These are phyloP conservation scores for Blastobotrys arbuscula DNA, from an alignment of 1,139 yeast species.

Conservation along the genomic window DNA sequence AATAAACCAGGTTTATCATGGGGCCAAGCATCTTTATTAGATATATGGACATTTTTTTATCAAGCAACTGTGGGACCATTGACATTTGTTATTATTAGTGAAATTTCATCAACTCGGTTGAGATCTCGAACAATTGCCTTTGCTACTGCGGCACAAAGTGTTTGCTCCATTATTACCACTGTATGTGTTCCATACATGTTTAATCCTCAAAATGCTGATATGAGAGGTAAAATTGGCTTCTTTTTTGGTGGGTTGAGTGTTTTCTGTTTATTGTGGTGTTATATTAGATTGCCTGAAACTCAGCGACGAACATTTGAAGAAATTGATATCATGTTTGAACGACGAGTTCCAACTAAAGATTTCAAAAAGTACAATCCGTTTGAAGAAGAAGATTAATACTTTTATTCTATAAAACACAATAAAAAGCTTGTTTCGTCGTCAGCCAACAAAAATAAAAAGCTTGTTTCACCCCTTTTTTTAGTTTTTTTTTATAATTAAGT, in stretches of 20 bases:
- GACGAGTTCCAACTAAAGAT: conserved; percentile 18
- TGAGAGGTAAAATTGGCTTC: conserved; percentile 57
- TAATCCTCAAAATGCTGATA: conserved; percentile 51
- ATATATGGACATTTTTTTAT: conserved; percentile 37
- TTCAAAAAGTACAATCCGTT: conserved; percentile 18
- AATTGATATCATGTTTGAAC: conserved; percentile 39
- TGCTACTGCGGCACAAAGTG: conserved; percentile 45
- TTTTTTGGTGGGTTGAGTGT: conserved; percentile 50
- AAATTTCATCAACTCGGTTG: conserved; percentile 50
- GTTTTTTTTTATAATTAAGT: too few species aligned
- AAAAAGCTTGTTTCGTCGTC: too few species aligned
- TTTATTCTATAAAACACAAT: too few species aligned
- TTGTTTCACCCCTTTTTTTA: too few species aligned
- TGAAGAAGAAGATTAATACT: conserved; percentile 3
- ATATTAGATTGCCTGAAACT: conserved; percentile 56
- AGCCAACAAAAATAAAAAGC: too few species aligned
- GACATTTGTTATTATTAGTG: conserved; percentile 52
- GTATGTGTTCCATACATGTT: conserved; percentile 54
- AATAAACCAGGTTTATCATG: conserved; percentile 17
- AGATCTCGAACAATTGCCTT: conserved; percentile 53
- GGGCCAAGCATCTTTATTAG: conserved; percentile 25
- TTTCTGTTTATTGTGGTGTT: conserved; percentile 37
- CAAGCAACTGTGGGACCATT: conserved; percentile 56
- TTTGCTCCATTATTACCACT: conserved; percentile 40
- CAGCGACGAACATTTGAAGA: conserved; percentile 55